A percentile compares a stretch with the other conserved stretches of the same genome.
phyloP scores from a whole-genome alignment of 2,329 filamentous ascomycete species.

The Lizonia empirigonia region DNA sequence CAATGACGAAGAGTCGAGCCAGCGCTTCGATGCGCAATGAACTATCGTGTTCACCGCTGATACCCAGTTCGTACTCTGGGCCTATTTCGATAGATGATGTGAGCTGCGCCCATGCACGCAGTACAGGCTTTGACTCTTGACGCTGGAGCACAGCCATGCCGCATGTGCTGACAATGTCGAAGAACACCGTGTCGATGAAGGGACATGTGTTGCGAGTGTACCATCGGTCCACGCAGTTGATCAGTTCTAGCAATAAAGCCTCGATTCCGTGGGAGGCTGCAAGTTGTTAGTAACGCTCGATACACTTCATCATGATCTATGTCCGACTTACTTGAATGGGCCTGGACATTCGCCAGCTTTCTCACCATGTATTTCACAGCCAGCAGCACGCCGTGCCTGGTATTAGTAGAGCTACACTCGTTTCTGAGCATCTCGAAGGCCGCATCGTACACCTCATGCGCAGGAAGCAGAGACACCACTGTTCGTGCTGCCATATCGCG shows the following conservation, averaged over 20 bases:
- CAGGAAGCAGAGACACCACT: constrained; percentile 51
- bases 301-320: not conserved
- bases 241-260: constrained; percentile 27
- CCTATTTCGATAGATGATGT: constrained; percentile 27
- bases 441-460: constrained; percentile 30
- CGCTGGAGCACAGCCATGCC: constrained; percentile 30
- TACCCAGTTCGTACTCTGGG: constrained; percentile 23
- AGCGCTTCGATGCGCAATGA: constrained; percentile 29
- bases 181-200: constrained; percentile 43
- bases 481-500: constrained; percentile 80
- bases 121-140: constrained; percentile 22
- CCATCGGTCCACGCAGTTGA: constrained; percentile 18
- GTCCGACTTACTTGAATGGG: not conserved
- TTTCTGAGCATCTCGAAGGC: constrained; percentile 28
- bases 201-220: constrained; percentile 35
- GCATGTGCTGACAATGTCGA: constrained; percentile 44
- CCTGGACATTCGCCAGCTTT: constrained; percentile 22
- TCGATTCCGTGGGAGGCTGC: constrained; percentile 25
- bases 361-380: constrained; percentile 40
- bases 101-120: constrained; percentile 30
- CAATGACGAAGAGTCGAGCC: constrained; percentile 32
- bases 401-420: constrained; percentile 26
- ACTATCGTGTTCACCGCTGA: constrained; percentile 15
- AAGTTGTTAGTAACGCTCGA: constrained; percentile 6
- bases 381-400: constrained; percentile 40